Evolutionary conservation across 331 rosid genomes (phyloP).

Genomic region (Malus hybrid): DNA sequence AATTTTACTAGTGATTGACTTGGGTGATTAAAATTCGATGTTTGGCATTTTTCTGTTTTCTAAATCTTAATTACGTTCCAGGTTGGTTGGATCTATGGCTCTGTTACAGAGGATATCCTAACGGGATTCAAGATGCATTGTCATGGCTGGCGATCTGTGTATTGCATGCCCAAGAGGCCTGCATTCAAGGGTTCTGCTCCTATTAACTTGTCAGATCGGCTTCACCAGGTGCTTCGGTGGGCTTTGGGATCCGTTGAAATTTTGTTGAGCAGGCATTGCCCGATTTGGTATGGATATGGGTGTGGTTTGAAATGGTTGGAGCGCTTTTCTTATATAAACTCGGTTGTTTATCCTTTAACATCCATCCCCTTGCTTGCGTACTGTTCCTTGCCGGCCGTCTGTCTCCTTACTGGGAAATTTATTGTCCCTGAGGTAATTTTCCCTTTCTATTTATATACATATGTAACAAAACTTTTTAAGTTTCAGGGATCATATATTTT

Average conservation of each 20-base stretch:
- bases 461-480: background rate
- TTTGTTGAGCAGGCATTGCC: constrained; percentile 76
- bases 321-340: constrained; percentile 73
- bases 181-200: constrained; percentile 68
- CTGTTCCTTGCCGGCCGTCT: constrained; percentile 74
- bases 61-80: constrained; percentile 10
- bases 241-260: constrained; percentile 84
- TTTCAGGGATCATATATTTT: background rate
- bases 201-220: constrained; percentile 49
- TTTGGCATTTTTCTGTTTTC: background rate
- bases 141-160: constrained; percentile 93
- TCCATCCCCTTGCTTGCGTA: constrained; percentile 75
- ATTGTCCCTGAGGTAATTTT: constrained; percentile 70
- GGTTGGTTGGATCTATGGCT: constrained; percentile 98
- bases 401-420: constrained; percentile 71
- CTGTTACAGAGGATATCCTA: constrained; percentile 72
- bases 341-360: constrained; percentile 72
- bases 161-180: constrained; percentile 60
- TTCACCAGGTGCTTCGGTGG: constrained; percentile 73
- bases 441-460: background rate
- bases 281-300: constrained; percentile 81
- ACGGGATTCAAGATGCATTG: constrained; percentile 95
- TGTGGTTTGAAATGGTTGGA: constrained; percentile 72
- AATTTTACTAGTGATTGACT: background rate
- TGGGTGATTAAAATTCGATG: background rate